Conservation (phyloP, 2,329 filamentous ascomycete species). For the Talaromyces sp. region DNA sequence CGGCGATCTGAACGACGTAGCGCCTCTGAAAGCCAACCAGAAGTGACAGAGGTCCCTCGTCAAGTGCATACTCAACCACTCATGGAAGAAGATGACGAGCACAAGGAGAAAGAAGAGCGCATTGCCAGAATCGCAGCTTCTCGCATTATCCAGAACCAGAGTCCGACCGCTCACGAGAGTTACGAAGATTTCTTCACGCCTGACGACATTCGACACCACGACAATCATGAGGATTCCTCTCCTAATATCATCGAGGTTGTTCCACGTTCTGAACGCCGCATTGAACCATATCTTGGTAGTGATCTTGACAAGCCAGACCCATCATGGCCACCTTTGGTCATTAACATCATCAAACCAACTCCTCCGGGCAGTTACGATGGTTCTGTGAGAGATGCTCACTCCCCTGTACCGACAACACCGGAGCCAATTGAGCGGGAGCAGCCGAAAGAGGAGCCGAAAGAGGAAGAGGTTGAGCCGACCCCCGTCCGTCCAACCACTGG, state of each 20-base stretch:
- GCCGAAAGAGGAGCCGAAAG: constrained; percentile 37
- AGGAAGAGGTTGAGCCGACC: constrained; percentile 33
- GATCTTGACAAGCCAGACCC: constrained; percentile 22
- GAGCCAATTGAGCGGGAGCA: constrained; percentile 29
- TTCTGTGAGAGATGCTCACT: constrained; percentile 34
- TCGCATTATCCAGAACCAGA: constrained; percentile 31
- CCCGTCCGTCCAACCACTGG: constrained; percentile 47
- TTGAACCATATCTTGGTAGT: constrained; percentile 22
- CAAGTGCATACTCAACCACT: constrained; percentile 26
- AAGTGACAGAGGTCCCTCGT: constrained; percentile 27
- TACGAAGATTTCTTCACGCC: constrained; percentile 46
- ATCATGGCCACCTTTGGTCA: constrained; percentile 51
- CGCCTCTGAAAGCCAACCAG: constrained; percentile 26
- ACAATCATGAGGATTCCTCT: constrained; percentile 13
- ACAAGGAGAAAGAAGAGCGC: constrained; percentile 24
- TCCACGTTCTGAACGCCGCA: constrained; percentile 30
- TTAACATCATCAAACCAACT: constrained; percentile 59
- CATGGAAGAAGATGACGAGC: constrained; percentile 25
- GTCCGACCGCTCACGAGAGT: constrained; percentile 39
- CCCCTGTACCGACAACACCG: constrained; percentile 36
- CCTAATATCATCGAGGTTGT: constrained; percentile 32
- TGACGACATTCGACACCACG: constrained; percentile 39
- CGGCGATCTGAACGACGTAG: constrained; percentile 42
- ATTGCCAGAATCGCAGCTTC: constrained; percentile 33
- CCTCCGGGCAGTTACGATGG: constrained; percentile 52